A percentile compares a stretch with the other conserved stretches of the same genome.
These are phyloP conservation scores for Alternaria ventricosa DNA, from an alignment of 2,329 filamentous ascomycete species.

Conservation along the genomic window DNA sequence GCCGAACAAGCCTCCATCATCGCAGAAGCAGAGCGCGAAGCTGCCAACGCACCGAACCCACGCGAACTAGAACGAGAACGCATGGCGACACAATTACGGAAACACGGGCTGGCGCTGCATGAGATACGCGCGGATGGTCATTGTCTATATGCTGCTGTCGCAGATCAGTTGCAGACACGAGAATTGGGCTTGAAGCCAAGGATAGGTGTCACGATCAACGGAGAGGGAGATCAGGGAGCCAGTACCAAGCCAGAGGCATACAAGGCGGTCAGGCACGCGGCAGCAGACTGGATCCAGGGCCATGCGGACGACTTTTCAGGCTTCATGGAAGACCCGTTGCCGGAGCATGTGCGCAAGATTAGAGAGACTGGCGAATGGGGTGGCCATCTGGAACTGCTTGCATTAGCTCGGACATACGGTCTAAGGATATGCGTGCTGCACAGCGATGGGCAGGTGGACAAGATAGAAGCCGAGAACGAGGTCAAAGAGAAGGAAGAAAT, in stretches of 20 bases:
- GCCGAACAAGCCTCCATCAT: conserved; percentile 79
- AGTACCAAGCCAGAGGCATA: conserved; percentile 55
- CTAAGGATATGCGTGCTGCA: conserved; percentile 86
- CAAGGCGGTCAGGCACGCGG: conserved; percentile 70
- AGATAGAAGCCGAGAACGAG: conserved; percentile 64
- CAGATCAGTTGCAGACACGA: conserved; percentile 74
- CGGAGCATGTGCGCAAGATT: conserved; percentile 76
- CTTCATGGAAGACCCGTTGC: conserved; percentile 83
- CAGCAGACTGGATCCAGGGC: conserved; percentile 76
- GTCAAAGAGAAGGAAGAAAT: conserved; percentile 63
- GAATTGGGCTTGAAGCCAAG: conserved; percentile 41
- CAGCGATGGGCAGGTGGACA: conserved; percentile 77
- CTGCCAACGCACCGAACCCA: conserved; percentile 54
- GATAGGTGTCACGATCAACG: conserved; percentile 39
- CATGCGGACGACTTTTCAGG: conserved; percentile 83
- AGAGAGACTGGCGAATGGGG: conserved; percentile 94
- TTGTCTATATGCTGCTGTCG: conserved; percentile 90
- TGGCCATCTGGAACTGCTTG: conserved; percentile 86
- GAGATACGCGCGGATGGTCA: conserved; percentile 91
- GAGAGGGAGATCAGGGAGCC: conserved; percentile 6
- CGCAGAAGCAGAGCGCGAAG: conserved; percentile 75
- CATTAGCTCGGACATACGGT: conserved; percentile 79
- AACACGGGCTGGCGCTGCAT: conserved; percentile 71
- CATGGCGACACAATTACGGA: conserved; percentile 72
- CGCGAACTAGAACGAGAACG: conserved; percentile 54